A percentile compares a stretch with the other conserved stretches of the same genome.
These are phyloP conservation scores for Boletus sp. DNA, from an alignment of 768 basidiomycete species.

Conservation along the genomic window DNA sequence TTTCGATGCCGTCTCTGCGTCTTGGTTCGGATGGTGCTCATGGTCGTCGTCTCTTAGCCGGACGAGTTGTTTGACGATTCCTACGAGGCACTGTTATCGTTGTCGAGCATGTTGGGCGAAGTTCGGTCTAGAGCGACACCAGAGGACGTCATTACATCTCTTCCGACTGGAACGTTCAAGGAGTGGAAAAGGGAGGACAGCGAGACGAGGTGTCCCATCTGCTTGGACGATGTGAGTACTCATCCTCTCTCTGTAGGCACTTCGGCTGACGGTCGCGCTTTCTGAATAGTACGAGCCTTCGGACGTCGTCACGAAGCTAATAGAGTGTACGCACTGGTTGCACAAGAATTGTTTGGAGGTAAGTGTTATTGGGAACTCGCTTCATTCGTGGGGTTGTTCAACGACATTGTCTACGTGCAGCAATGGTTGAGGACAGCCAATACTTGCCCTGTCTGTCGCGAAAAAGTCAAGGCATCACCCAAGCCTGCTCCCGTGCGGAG, in stretches of 20 bases:
- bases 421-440: constrained; percentile 79
- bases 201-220: constrained; percentile 79
- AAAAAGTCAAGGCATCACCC: constrained; percentile 42
- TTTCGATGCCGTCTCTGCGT: not conserved
- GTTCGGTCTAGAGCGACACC: constrained; percentile 65
- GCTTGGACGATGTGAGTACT: constrained; percentile 72
- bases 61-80: constrained; percentile 78
- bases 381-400: not conserved
- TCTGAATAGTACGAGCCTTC: constrained; percentile 53
- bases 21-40: constrained; percentile 8
- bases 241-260: not conserved
- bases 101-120: constrained; percentile 65
- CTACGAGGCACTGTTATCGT: constrained; percentile 64
- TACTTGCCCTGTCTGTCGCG: constrained; percentile 82
- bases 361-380: constrained; percentile 12
- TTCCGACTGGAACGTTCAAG: constrained; percentile 62
- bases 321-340: constrained; percentile 77
- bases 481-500: constrained; percentile 24
- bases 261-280: constrained; percentile 1
- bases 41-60: constrained; percentile 39
- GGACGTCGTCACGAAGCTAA: constrained; percentile 65
- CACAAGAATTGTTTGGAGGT: constrained; percentile 77
- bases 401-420: constrained; percentile 34
- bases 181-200: constrained; percentile 68
- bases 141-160: constrained; percentile 52